These are phyloP conservation scores for Capsella bursapastoris DNA, from an alignment of 345 rosid genomes.

Conservation along the genomic window DNA sequence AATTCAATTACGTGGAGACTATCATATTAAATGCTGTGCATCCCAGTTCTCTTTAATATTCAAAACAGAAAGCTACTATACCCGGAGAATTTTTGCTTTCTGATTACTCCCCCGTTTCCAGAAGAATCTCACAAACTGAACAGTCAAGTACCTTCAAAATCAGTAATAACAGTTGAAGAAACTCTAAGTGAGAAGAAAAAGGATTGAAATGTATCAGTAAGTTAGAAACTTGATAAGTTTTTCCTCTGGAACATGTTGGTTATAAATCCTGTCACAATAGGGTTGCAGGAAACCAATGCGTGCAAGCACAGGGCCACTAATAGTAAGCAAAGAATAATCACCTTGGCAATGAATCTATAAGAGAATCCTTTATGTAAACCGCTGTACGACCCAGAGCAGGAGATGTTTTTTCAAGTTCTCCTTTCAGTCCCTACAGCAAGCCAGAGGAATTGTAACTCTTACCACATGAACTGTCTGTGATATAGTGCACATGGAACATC, in stretches of 20 bases:
- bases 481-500: background rate
- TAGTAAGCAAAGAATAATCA: constrained; percentile 32
- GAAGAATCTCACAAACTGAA: constrained; percentile 97
- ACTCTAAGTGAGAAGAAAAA: background rate
- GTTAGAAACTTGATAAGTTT: constrained; percentile 1
- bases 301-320: constrained; percentile 10
- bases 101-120: constrained; percentile 98
- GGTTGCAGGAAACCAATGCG: background rate
- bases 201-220: background rate
- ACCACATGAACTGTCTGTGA: background rate
- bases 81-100: constrained; percentile 91
- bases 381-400: constrained; percentile 86
- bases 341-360: constrained; percentile 83
- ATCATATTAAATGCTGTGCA: background rate
- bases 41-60: background rate
- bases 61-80: constrained; percentile 36
- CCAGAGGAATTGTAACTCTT: constrained; percentile 9
- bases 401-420: constrained; percentile 92
- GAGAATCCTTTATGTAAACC: constrained; percentile 77
- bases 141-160: constrained; percentile 75
- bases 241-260: constrained; percentile 2
- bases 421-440: constrained; percentile 70
- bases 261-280: background rate
- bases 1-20: constrained; percentile 20
- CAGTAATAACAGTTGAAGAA: constrained; percentile 14